Base-by-base conservation (phyloP, 1,284 basidiomycete genomes). In the Coniferiporia sulphurascens region DNA sequence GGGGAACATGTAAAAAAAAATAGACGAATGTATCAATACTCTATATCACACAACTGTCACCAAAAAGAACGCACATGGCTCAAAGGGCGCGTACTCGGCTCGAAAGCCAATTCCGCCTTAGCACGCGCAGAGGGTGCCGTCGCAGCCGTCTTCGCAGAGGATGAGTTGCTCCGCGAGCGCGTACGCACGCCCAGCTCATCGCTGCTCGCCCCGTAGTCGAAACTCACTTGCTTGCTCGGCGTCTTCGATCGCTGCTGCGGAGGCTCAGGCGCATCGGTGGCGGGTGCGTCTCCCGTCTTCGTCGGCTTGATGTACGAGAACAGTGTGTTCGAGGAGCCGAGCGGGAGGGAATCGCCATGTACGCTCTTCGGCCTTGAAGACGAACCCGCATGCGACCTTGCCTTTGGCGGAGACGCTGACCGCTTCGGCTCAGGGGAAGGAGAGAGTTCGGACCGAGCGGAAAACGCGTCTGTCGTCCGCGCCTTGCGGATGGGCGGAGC, bases 61-160 rank as follows among this genome's bases (percentile, higher is more conserved):
- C 84, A 77, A 78, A 83, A 81, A 77, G 80, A 81, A 91, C 88
- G 86, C 82, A 91, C 88, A 84, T 91, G 89, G 74, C 81, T 85
- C 76, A 90, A 73, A 65, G 87, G 84, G 70, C 82, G 84, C 65
- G 80, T 78, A 60, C 78, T 72, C 57, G 73, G 17, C 27, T 48
- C 52, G 46, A 56, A 67, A 59, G 79, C 76, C 64, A 77, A 69
- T 55, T 76, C 70, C 57, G 73, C 64, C 48, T 64, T 69, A 60
- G 52, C 60, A 54, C 64, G 64, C 56, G 60, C 62, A 52, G 55
- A 59, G 55, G 51, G 58, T 59, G 62, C 63, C 61, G 59, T 36
- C 53, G 58, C 61, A 58, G 60, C 63, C 65, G 65, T 56, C 69
- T 66, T 64, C 65, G 64, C 56, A 67, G 59, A 62, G 67, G 59